These are phyloP conservation scores for Pilasporangium apinafurcum DNA, from an alignment of 352 stramenopile species.

Conservation along the genomic window DNA sequence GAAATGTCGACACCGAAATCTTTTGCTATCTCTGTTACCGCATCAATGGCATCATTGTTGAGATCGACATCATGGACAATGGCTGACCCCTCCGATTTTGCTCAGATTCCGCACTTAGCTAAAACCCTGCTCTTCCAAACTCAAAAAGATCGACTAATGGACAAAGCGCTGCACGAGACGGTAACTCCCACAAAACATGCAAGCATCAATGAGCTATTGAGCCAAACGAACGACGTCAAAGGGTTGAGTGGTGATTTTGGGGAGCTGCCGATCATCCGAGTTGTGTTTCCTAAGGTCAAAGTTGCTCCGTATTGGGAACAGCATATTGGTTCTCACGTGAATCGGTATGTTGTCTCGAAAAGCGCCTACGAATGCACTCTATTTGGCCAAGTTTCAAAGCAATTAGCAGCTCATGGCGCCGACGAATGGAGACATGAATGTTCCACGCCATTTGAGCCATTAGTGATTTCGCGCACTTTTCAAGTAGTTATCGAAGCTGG, in stretches of 20 bases:
- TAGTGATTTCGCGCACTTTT: slow-evolving; percentile 30
- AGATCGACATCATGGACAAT: slow-evolving; percentile 16
- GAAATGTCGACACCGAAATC: background rate
- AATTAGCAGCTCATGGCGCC: slow-evolving; percentile 7
- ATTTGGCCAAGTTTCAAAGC: slow-evolving; percentile 10
- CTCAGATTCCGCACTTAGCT: slow-evolving; percentile 5
- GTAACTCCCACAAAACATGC: slow-evolving; percentile 2
- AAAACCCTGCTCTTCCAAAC: slow-evolving; percentile 18
- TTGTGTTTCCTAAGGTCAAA: background rate
- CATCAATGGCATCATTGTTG: slow-evolving; percentile 13
- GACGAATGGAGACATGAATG: slow-evolving; percentile 19
- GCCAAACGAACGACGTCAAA: background rate
- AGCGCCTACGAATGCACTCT: background rate
- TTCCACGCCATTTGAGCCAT: slow-evolving; percentile 26
- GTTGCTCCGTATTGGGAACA: slow-evolving; percentile 3
- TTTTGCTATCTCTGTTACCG: background rate
- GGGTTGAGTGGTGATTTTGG: background rate
- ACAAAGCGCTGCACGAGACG: slow-evolving; percentile 17
- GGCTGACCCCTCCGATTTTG: slow-evolving; percentile 14
- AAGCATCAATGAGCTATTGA: background rate
- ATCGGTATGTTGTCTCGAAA: background rate
- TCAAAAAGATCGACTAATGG: slow-evolving; percentile 34
- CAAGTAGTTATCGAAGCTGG: slow-evolving; percentile 10
- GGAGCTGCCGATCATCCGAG: slow-evolving; percentile 5
- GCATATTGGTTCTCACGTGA: too few species aligned